Evolutionary conservation across 179 eudicot species (phyloP).

Genomic region (Silene coronaria): DNA sequence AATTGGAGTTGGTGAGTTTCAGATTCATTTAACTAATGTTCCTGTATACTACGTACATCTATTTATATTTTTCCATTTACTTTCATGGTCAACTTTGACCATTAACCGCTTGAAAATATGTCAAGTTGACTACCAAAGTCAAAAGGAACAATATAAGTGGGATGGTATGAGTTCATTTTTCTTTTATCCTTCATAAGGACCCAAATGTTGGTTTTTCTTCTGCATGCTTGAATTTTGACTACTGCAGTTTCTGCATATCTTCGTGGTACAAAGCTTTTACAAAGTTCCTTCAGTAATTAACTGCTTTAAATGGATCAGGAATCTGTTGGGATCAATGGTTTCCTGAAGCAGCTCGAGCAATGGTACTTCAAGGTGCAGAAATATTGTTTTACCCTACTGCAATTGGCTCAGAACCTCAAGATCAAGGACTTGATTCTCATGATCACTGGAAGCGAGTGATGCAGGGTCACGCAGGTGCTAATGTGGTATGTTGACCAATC

Average conservation of each 20-base stretch:
- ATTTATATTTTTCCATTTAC: no score
- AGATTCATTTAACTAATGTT: background rate
- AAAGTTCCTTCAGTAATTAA: background rate
- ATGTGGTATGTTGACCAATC: conserved; percentile 50
- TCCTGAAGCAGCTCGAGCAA: conserved; percentile 91
- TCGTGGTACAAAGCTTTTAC: background rate
- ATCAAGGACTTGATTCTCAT: conserved; percentile 81
- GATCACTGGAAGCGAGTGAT: conserved; percentile 97
- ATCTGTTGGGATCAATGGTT: conserved; percentile 99
- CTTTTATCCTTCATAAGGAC: background rate
- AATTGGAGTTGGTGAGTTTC: conserved; percentile 86
- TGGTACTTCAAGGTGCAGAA: conserved; percentile 99
- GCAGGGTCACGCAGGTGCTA: conserved; percentile 99
- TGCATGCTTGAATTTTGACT: background rate
- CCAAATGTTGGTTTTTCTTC: background rate
- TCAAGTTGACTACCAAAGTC: no score
- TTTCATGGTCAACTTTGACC: no score
- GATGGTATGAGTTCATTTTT: background rate
- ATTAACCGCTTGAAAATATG: no score
- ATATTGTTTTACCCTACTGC: conserved; percentile 95
- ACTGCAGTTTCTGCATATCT: background rate
- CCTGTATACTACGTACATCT: no score
- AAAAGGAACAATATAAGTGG: no score
- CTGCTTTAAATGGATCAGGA: conserved; percentile 33
- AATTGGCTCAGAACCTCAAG: conserved; percentile 97